phyloP scores from a whole-genome alignment of 176 grass and related monocot species.

The Aegilops tauschii region DNA sequence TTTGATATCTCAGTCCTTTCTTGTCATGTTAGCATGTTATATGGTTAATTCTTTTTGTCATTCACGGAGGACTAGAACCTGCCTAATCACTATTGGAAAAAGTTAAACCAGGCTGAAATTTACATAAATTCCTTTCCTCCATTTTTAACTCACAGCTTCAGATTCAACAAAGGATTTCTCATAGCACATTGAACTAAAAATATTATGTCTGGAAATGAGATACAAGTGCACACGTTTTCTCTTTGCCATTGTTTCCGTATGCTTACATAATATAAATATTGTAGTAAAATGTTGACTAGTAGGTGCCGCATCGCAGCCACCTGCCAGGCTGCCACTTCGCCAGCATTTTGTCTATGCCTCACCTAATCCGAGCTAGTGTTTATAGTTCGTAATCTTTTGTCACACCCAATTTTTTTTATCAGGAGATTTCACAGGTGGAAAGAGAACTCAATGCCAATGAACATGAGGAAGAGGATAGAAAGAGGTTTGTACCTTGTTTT shows the following conservation, averaged over 20 bases:
- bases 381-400: conserved; percentile 25
- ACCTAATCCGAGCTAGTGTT: not conserved
- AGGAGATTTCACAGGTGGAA: conserved; percentile 42
- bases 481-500: conserved; percentile 47
- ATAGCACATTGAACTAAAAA: not conserved
- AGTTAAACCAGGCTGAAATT: not conserved
- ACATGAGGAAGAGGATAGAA: conserved; percentile 43
- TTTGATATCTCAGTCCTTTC: conserved; percentile 16
- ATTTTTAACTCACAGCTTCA: not conserved
- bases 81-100: conserved; percentile 5
- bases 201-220: conserved; percentile 6
- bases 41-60: not conserved
- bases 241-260: not conserved
- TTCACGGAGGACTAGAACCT: not conserved
- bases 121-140: not conserved
- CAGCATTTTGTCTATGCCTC: conserved; percentile 9
- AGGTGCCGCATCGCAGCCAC: not conserved
- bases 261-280: conserved; percentile 3
- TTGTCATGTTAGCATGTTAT: conserved; percentile 10
- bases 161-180: not conserved
- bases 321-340: not conserved
- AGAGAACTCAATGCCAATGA: conserved; percentile 34
- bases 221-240: not conserved
- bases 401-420: conserved; percentile 14
- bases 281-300: not conserved